Base-by-base conservation (phyloP, 139 green algal species). In the Chlorella vulgaris region DNA sequence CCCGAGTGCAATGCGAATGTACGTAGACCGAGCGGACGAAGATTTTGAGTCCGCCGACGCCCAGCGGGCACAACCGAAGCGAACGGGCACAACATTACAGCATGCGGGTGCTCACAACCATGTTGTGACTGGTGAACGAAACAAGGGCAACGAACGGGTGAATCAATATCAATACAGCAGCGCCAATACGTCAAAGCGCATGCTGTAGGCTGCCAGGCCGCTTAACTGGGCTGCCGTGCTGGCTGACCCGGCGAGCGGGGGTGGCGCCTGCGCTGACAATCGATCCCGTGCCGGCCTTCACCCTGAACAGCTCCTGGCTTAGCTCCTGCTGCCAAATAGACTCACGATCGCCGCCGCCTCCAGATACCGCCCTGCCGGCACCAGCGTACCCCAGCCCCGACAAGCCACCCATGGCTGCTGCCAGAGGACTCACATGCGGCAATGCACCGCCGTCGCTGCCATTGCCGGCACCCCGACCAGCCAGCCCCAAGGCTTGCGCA, bases 301-400 rank as follows among this genome's bases (percentile, higher is more conserved):
- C 70, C 0, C 51, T 33, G 38, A 55, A 69, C 53, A 79, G 73
- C 73, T 79, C 73, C 53, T 79, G 73, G 53, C 53, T 69, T 26
- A 79, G 53, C 73, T 79, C 73, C 73, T 79, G 73, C 73, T 79
- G 73, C 73, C 73, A 79, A 3, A 79, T 35, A 1, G 73, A 24
- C 35, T 79, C 73, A 0, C 73, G 33, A 53, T 79, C 53, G 24
- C 22, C 3, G 51, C 73, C 73, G 7, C 35, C 36, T 5, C 43
- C 18, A 0, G n/a, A n/a, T n/a, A 26, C 53, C 8, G 35, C 28
- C 7, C 73, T 18, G 5, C 36, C 24, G 31, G 35, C 10, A 38
- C 29, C 47, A 24, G 47, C n/a, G n/a, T n/a, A 78, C 29, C 73
- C 53, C 26, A 79, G 73, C 31, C 61, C 73, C 1, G 73, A 26